Base-by-base conservation (phyloP, 495 filamentous ascomycete genomes). In the Glarea lozoyensis region DNA sequence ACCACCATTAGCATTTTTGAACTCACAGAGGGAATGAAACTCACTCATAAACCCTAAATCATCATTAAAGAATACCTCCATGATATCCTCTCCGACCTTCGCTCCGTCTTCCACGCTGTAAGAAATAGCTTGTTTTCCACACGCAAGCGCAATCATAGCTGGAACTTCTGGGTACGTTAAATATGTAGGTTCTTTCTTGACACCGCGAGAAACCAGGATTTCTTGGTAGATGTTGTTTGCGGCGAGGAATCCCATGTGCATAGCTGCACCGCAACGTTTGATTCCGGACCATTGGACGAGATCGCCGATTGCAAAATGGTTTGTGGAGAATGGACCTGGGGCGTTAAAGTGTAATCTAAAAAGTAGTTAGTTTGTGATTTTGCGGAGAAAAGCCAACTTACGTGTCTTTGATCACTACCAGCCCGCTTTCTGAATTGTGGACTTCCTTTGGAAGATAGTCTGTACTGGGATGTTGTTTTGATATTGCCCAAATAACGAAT, bases 181-280 rank as follows among this genome's bases (percentile, higher is more conserved):
- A 40, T 69, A 66, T 5, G 55, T 52, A 0, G 71, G 67, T 43
- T 62, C 62, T 19, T 54, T 58, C 1, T 53, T 49, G 1, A 30
- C 45, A 16, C 52, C 48, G 23, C 58, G 54, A n/a, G n/a, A n/a
- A 10, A 60, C 48, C 25, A 73, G 52, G 56, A 84, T 79, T 13
- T 63, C 63, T 53, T 76, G 72, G 47, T 80, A 69, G 39, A 84
- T 67, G 49, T 86, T 84, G 23, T 61, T 48, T 0, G 70, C 81
- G 3, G 75, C 75, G 44, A 66, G 65, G 29, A 73, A 69, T 11
- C 79, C 81, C 68, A 76, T 73, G 44, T 80, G 70, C 69, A 86
- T 78, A 11, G 81, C 81, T 3, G 60, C 70, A 21, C 82, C 82
- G 53, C 77, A 82, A 21, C 82, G 72, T 62, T 82, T 84, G 60